A percentile compares a stretch with the other conserved stretches of the same genome.
These are phyloP conservation scores for Euphorbia peplus DNA, from an alignment of 345 rosid species.

Conservation along the genomic window DNA sequence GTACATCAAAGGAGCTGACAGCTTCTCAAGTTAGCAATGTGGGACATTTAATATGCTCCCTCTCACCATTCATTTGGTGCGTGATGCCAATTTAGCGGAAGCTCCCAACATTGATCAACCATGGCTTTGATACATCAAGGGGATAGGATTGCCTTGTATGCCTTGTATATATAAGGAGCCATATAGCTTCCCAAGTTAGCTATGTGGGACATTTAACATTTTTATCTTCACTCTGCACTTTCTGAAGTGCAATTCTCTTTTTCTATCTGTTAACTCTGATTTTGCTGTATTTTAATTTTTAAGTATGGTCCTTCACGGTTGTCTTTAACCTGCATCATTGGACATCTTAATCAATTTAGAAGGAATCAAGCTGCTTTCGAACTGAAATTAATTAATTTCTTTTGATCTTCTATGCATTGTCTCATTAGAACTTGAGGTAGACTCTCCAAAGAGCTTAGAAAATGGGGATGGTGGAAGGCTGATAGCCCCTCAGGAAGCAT, in stretches of 20 bases:
- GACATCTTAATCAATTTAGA: neutral
- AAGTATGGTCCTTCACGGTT: neutral
- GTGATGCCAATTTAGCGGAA: too few relatives aligned
- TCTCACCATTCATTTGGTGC: too few relatives aligned
- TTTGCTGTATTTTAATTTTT: neutral
- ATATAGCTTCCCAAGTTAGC: too few relatives aligned
- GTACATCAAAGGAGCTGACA: too few relatives aligned
- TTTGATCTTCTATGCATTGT: neutral
- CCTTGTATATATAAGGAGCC: too few relatives aligned
- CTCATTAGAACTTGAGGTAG: constrained; percentile 69
- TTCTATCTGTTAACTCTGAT: neutral
- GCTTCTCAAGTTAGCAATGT: too few relatives aligned
- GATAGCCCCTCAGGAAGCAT: constrained; percentile 94
- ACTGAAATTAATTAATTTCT: neutral
- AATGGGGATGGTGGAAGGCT: constrained; percentile 73
- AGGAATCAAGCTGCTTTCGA: neutral
- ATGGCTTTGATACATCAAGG: too few relatives aligned
- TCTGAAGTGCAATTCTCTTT: neutral
- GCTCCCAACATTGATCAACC: too few relatives aligned
- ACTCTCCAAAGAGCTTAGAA: constrained; percentile 79
- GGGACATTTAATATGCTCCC: too few relatives aligned
- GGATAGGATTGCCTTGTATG: too few relatives aligned
- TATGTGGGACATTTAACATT: too few relatives aligned
- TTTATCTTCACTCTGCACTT: neutral
- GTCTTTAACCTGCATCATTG: neutral